Conservation (phyloP, 1,139 yeast species). For the Scheffersomyces parashehatae region DNA sequence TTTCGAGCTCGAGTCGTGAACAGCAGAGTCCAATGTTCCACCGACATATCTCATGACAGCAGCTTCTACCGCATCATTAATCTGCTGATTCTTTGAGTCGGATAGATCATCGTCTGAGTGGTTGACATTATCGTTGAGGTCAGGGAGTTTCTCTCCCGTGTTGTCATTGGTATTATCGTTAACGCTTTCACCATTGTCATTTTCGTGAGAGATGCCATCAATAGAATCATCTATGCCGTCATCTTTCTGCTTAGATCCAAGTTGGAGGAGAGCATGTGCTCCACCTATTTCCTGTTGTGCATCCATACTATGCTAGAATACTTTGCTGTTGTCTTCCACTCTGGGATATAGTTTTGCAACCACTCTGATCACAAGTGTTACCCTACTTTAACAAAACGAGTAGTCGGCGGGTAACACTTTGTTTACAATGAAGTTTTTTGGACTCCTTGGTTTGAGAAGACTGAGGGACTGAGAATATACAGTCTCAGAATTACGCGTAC, state of each 20-base stretch:
- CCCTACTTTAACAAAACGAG: slow-evolving; percentile 10
- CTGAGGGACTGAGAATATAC: too few species aligned
- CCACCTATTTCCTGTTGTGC: slow-evolving; percentile 46
- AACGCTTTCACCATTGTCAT: slow-evolving; percentile 5
- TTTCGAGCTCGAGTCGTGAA: slow-evolving; percentile 1
- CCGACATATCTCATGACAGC: slow-evolving; percentile 75
- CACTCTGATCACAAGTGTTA: slow-evolving; percentile 6
- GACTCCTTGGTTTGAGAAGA: background rate
- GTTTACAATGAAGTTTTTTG: background rate
- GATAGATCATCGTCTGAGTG: slow-evolving; percentile 16
- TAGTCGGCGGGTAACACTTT: slow-evolving; percentile 15
- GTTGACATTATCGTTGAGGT: slow-evolving; percentile 1
- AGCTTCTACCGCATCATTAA: slow-evolving; percentile 64
- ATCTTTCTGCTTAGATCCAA: slow-evolving; percentile 34
- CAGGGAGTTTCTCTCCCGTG: slow-evolving; percentile 3
- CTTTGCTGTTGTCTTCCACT: slow-evolving; percentile 7
- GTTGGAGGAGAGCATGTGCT: slow-evolving; percentile 46
- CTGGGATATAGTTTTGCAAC: slow-evolving; percentile 1
- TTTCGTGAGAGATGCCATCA: slow-evolving; percentile 8
- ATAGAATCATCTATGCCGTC: slow-evolving; percentile 15
- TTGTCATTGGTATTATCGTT: slow-evolving; percentile 7
- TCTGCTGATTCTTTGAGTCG: slow-evolving; percentile 39
- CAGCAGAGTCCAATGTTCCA: slow-evolving; percentile 45
- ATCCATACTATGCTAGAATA: slow-evolving; percentile 24
- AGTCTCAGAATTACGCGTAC: too few species aligned